Conservation (phyloP, 345 rosid genomes). For the Arabidopsis arenosa region DNA sequence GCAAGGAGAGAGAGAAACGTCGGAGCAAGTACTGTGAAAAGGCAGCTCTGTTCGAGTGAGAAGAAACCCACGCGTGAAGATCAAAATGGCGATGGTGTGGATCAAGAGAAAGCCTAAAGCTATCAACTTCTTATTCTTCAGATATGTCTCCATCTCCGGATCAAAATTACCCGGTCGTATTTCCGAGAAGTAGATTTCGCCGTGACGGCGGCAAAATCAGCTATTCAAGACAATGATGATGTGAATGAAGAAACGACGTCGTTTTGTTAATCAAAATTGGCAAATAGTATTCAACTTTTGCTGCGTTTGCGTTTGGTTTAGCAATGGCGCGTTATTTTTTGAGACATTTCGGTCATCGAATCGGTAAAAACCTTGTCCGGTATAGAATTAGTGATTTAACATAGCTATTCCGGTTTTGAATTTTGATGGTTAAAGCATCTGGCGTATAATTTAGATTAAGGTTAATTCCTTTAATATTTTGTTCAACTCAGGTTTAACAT, state of each 20-base stretch:
- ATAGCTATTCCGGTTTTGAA: no score
- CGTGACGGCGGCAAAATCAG: conserved; percentile 32
- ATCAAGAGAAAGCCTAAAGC: conserved; percentile 47
- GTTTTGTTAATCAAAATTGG: not conserved
- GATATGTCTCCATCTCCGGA: conserved; percentile 42
- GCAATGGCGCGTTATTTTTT: no score
- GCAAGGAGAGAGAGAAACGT: conserved; percentile 72
- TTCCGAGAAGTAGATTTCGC: not conserved
- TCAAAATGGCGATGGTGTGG: conserved; percentile 63
- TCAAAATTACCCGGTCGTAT: not conserved
- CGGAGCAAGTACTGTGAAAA: conserved; percentile 67
- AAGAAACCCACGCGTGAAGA: conserved; percentile 84
- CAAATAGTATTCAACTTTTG: no score
- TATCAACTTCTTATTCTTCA: conserved; percentile 41
- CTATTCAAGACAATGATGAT: not conserved
- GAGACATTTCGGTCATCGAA: not conserved
- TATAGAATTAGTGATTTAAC: no score
- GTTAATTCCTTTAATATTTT: no score
- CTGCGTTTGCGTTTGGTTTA: no score
- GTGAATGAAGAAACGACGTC: not conserved
- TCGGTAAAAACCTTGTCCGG: not conserved
- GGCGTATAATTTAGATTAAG: no score
- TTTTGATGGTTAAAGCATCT: no score
- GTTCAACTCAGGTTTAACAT: no score
- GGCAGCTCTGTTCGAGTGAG: conserved; percentile 96